Base-by-base conservation (phyloP, 73 alveolate genomes). In the Paramecium octaurelia region DNA sequence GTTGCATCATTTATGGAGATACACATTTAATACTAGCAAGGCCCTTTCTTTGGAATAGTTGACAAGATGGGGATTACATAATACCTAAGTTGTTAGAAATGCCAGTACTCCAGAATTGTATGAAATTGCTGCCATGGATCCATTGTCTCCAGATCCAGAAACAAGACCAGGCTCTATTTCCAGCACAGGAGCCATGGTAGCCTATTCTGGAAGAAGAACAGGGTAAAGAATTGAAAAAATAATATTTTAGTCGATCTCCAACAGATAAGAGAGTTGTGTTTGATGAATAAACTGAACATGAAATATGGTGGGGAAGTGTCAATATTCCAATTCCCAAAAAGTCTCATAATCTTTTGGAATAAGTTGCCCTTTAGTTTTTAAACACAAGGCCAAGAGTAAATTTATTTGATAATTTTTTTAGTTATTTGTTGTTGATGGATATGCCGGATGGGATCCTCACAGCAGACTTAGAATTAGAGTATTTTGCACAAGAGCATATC, bases 371-470 rank as follows among this genome's bases (percentile, higher is more conserved):
- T 34, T 94, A 96, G 84, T 96, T 92, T 92, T 88, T 96, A 60
- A 94, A 94, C 91, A 89, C 92, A 18, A 93, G 95, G 59, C 93
- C 93, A 31, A 92, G 95, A 86, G 95, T 93, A 93, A 58, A 85
- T 71, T 4, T 40, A 70, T 43, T 10, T 57, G 0, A 21, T 6
- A 12, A 23, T 2, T 7, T 40, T 40, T 29, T 34, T 50, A 83
- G 70, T 50, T 97, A 38, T 97, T 92, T 88, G 95, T 97, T 80
- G 86, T 97, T 57, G 99, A 97, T 71, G 99, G 99, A 21, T 96
- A 95, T 85, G 99, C 99, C 8, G 98, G 99, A 8, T 98, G 99
- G 99, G 99, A 98, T 92, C 96, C 96, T 18, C 93, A 95, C 27
- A 93, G 95, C 94, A 94, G 99, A 93, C 75, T 95, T 88, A 95